Percentiles rank a stretch among this genome's conserved stretches.
Conservation (phyloP, 768 basidiomycete species). For the Pleurotus giganteus region DNA sequence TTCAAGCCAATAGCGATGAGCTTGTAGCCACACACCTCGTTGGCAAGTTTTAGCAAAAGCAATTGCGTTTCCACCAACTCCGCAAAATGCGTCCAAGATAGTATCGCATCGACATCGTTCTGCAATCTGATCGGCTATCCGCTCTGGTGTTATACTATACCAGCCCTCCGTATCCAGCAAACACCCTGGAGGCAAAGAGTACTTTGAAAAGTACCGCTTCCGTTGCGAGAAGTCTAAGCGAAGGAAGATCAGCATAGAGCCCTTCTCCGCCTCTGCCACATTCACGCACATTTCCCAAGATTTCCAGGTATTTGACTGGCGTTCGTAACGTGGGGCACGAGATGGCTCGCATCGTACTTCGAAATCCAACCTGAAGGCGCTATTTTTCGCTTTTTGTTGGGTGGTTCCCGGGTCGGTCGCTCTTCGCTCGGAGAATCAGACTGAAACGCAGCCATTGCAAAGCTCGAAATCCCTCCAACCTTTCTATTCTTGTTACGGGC, state of each 20-base stretch:
- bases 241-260: conserved; percentile 4
- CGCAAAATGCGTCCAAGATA: conserved; percentile 93
- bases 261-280: conserved; percentile 1
- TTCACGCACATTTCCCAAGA: conserved; percentile 76
- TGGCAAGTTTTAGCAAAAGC: conserved; percentile 97
- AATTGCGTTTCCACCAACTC: conserved; percentile 96
- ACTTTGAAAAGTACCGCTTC: conserved; percentile 75
- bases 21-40: conserved; percentile 56
- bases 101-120: conserved; percentile 85
- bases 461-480: background rate
- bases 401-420: conserved; percentile 4
- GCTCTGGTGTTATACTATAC: conserved; percentile 96
- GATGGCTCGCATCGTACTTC: conserved; percentile 65
- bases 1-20: background rate
- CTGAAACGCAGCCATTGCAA: background rate
- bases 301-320: conserved; percentile 70
- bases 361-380: conserved; percentile 23
- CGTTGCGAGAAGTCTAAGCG: conserved; percentile 82
- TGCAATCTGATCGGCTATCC: conserved; percentile 90
- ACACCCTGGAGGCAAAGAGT: conserved; percentile 68
- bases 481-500: background rate
- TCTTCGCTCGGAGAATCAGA: background rate
- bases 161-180: conserved; percentile 95
- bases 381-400: conserved; percentile 20
- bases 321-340: conserved; percentile 70